Evolutionary conservation across 192 early-diverging fungal genomes (phyloP), one percentile per base, ranked within the genome.

Genomic region (Chytriomyces hyalinus): DNA sequence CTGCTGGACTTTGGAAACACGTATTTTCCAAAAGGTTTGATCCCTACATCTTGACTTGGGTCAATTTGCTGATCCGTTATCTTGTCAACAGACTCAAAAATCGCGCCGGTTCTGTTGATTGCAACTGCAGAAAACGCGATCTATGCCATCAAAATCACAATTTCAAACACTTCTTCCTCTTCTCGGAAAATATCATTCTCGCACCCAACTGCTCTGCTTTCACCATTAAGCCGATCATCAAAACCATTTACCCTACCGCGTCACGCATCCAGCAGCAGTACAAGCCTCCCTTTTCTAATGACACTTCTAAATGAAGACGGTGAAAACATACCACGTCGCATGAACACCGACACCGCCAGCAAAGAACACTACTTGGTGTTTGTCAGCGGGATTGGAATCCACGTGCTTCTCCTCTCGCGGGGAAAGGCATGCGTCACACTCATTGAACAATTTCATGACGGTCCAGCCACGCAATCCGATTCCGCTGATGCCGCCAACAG

Each of bases 1-100:
- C 7, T 71, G 36, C 44, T 63, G 13, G 4, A 45, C 10, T 73
- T 73, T 73, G 60, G 11, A 63, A 62, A 46, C 61, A 73, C 72
- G 26, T 73, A 63, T 63, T 47, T 46, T 8, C n/a, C n/a, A 10
- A 9, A 28, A 73, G 61, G 72, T 57, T 10, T 13, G 67, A 11
- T 24, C 53, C 53, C 53, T 20, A 13, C 53, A 3, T 20, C 13
- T 13, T 20, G 20, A n/a, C 13, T 57, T 57, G 13, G 13, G 13
- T 57, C 20, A 13, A 57, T 57, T 57, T 20, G 53, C 20, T 57
- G 1, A 13, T 57, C 13, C 53, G 20, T 57, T 57, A 20, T 57
- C 53, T 57, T 13, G 20, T n/a, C 53, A 20, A 20, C 53, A 57
- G 53, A 57, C 13, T 57, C 53, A 20, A 57, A 57, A n/a, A 0